Evolutionary conservation across 768 basidiomycete genomes (phyloP).

Genomic region (Naganishia vaughanmartiniae): DNA sequence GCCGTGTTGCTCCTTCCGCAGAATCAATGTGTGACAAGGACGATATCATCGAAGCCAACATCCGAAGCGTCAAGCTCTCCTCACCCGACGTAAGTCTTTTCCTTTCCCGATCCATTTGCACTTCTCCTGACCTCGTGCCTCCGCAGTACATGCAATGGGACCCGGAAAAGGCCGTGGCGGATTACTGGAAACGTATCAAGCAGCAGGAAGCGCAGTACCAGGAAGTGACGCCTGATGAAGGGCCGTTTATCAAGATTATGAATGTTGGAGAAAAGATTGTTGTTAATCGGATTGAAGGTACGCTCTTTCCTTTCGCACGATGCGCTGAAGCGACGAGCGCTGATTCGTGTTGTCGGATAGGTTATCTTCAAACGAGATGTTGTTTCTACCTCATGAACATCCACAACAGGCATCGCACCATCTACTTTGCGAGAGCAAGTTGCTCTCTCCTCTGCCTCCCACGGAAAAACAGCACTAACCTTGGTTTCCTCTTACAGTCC

Average conservation of each 20-base stretch:
- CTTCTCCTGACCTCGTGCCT: slow-evolving; percentile 22
- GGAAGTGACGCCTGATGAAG: slow-evolving; percentile 82
- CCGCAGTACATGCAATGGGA: slow-evolving; percentile 85
- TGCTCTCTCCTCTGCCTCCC: neutral
- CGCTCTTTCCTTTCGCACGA: slow-evolving; percentile 17
- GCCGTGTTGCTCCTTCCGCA: slow-evolving; percentile 47
- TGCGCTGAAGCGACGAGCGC: neutral
- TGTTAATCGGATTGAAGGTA: slow-evolving; percentile 63
- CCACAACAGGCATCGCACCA: slow-evolving; percentile 85
- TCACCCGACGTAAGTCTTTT: slow-evolving; percentile 79
- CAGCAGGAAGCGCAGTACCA: slow-evolving; percentile 87
- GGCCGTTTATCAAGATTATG: slow-evolving; percentile 90
- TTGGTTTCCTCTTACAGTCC: slow-evolving; percentile 59
- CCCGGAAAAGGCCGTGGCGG: slow-evolving; percentile 82
- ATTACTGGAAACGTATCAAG: slow-evolving; percentile 84
- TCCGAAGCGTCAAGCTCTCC: slow-evolving; percentile 93
- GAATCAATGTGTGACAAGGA: slow-evolving; percentile 88
- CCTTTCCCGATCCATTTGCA: neutral
- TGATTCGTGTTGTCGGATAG: slow-evolving; percentile 29
- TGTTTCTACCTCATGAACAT: slow-evolving; percentile 99
- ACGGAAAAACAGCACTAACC: neutral
- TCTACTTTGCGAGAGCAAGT: slow-evolving; percentile 91
- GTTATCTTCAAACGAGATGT: slow-evolving; percentile 70
- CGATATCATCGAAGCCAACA: slow-evolving; percentile 90
- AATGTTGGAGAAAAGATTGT: slow-evolving; percentile 97